phyloP scores from a whole-genome alignment of 768 basidiomycete genomes.

The Atractiella rhizophila region DNA sequence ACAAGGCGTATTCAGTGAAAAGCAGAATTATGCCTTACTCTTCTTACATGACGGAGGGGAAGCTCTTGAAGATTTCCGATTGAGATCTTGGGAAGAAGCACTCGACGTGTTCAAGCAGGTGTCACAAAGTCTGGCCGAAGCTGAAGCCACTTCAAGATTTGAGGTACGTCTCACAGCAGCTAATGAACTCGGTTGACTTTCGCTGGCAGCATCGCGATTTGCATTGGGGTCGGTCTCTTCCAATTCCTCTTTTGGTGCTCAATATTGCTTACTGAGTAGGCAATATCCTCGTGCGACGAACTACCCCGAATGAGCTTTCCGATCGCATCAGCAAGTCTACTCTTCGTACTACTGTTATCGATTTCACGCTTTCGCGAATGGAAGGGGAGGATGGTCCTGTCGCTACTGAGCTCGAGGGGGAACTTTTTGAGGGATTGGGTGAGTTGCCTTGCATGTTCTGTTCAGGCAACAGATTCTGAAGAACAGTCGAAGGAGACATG shows the following conservation, averaged over 20 bases:
- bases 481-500: conserved; percentile 37
- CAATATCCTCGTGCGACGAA: conserved; percentile 53
- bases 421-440: conserved; percentile 79
- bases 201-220: conserved; percentile 67
- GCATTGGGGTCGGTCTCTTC: too few relatives aligned
- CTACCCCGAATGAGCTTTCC: conserved; percentile 3
- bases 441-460: conserved; percentile 6
- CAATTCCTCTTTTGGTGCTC: too few relatives aligned
- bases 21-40: conserved; percentile 69
- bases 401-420: conserved; percentile 26
- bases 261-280: too few relatives aligned
- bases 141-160: conserved; percentile 55
- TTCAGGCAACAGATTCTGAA: background rate
- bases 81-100: conserved; percentile 57
- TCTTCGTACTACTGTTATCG: conserved; percentile 62
- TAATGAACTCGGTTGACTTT: too few relatives aligned
- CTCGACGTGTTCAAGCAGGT: conserved; percentile 81
- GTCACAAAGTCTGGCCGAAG: conserved; percentile 43
- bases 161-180: conserved; percentile 39
- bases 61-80: conserved; percentile 66
- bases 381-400: conserved; percentile 29
- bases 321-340: conserved; percentile 26
- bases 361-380: conserved; percentile 77
- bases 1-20: conserved; percentile 29
- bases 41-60: conserved; percentile 70